These are phyloP conservation scores for Zoysia japonica DNA, from an alignment of 176 grass and related monocot species.

Conservation along the genomic window DNA sequence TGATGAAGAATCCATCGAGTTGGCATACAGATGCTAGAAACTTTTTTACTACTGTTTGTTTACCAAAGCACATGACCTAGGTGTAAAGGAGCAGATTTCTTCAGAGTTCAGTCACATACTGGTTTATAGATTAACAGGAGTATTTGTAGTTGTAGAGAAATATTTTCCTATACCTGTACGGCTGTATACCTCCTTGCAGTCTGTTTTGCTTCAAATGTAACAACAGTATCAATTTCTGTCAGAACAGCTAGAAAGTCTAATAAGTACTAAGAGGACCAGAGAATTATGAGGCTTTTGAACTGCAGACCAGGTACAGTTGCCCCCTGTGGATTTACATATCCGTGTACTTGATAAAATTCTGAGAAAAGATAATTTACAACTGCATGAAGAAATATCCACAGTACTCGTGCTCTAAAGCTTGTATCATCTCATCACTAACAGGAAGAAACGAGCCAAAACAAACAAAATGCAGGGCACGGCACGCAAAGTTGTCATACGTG, in stretches of 20 bases:
- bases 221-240: slow-evolving; percentile 39
- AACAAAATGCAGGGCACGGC: slow-evolving; percentile 26
- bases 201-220: slow-evolving; percentile 17
- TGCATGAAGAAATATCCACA: too few species aligned
- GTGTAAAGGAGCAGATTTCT: neutral
- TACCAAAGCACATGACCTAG: neutral
- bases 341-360: too few species aligned
- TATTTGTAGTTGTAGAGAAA: neutral
- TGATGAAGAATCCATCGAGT: neutral
- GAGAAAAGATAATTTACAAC: too few species aligned
- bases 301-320: too few species aligned
- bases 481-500: slow-evolving; percentile 25
- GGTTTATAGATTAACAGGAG: neutral
- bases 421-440: neutral
- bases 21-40: neutral
- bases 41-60: neutral
- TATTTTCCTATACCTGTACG: slow-evolving; percentile 10
- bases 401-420: too few species aligned
- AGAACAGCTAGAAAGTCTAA: slow-evolving; percentile 33
- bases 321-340: too few species aligned
- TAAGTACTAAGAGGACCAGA: too few species aligned
- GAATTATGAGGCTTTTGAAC: too few species aligned
- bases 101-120: neutral
- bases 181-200: neutral
- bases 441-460: slow-evolving; percentile 36